Percentiles rank a stretch among this genome's conserved stretches.
Evolutionary conservation across 2,329 filamentous ascomycete genomes (phyloP).

Genomic region (Mollisia scopiformis): DNA sequence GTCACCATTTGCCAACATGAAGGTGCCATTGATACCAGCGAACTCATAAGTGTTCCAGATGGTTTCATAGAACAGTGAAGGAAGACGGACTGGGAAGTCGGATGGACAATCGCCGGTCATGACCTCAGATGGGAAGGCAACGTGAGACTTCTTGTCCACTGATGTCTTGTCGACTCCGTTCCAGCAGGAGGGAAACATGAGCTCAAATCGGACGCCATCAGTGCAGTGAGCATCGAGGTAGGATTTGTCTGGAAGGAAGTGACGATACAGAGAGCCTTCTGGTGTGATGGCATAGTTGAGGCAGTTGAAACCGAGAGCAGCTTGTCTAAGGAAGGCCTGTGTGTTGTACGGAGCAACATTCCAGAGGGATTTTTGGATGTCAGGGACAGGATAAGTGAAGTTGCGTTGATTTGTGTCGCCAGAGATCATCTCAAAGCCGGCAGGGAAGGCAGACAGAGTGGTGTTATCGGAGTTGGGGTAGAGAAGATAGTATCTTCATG

Average conservation of each 20-base stretch:
- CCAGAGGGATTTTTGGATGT: conserved; percentile 74
- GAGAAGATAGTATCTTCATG: conserved; percentile 78
- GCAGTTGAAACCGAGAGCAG: conserved; percentile 93
- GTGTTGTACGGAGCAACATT: conserved; percentile 52
- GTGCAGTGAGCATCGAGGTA: conserved; percentile 80
- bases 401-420: conserved; percentile 70
- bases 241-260: conserved; percentile 77
- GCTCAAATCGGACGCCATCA: conserved; percentile 80
- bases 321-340: conserved; percentile 73
- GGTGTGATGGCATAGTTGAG: conserved; percentile 69
- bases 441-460: conserved; percentile 72
- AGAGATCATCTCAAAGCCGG: conserved; percentile 80
- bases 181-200: conserved; percentile 92
- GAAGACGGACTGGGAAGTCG: conserved; percentile 67
- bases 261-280: conserved; percentile 72
- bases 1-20: conserved; percentile 80
- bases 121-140: conserved; percentile 78
- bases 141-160: conserved; percentile 61
- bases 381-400: conserved; percentile 69
- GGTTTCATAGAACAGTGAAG: conserved; percentile 81
- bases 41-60: conserved; percentile 79
- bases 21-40: conserved; percentile 63
- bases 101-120: conserved; percentile 77
- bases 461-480: conserved; percentile 59
- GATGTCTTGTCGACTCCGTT: conserved; percentile 67